phyloP scores from a whole-genome alignment of 495 filamentous ascomycete genomes.

The Thermochaetoides thermophila region DNA sequence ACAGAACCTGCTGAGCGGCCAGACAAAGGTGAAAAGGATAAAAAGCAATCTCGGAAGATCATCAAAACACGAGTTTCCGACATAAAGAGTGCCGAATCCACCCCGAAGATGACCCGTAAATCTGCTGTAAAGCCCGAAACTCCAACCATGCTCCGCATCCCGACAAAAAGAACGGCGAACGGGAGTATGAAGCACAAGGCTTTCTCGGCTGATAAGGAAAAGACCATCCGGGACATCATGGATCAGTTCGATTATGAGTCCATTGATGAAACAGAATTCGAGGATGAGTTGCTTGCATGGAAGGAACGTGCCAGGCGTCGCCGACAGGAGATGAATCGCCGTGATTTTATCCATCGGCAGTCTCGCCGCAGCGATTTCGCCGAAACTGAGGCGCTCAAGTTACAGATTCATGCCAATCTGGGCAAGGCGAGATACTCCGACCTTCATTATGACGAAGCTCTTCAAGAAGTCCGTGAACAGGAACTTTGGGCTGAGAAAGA shows the following conservation, averaged over 20 bases:
- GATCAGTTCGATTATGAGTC: conserved; percentile 57
- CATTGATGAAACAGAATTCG: conserved; percentile 48
- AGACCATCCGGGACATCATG: conserved; percentile 48
- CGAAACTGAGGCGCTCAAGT: conserved; percentile 19
- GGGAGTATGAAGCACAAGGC: conserved; percentile 36
- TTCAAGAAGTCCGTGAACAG: conserved; percentile 72
- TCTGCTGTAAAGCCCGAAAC: conserved; percentile 29
- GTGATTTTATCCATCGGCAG: conserved; percentile 40
- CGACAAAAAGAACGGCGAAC: conserved; percentile 36
- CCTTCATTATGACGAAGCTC: conserved; percentile 44
- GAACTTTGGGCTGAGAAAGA: conserved; percentile 94
- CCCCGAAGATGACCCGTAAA: conserved; percentile 26
- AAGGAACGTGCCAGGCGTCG: conserved; percentile 42
- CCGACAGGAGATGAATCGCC: conserved; percentile 39
- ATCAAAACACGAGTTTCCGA: conserved; percentile 25
- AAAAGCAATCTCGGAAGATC: conserved; percentile 16
- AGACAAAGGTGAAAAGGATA: conserved; percentile 15
- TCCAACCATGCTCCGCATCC: conserved; percentile 28
- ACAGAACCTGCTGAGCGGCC: conserved; percentile 9
- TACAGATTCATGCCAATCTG: conserved; percentile 30
- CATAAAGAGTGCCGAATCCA: conserved; percentile 22
- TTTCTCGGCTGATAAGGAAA: conserved; percentile 49
- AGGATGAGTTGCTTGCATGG: conserved; percentile 40
- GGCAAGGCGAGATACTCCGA: conserved; percentile 37
- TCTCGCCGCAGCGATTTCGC: conserved; percentile 33